A percentile compares a stretch with the other conserved stretches of the same genome.
phyloP scores from a whole-genome alignment of 805 yeast genomes.

The Pichia deserticola region DNA sequence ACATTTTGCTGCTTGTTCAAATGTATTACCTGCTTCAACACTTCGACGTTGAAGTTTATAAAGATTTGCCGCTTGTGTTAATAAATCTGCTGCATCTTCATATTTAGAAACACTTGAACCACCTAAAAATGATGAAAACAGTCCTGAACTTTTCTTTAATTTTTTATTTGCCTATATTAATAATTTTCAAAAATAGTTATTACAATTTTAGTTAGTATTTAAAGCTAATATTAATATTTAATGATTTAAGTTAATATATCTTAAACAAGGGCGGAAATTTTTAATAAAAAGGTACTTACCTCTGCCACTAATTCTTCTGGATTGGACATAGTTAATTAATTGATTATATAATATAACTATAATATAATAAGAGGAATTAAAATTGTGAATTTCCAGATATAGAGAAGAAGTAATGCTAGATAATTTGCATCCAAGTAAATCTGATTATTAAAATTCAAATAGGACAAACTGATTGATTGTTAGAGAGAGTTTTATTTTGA shows the following conservation, averaged over 20 bases:
- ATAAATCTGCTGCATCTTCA: constrained; percentile 91
- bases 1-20: constrained; percentile 76
- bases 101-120: constrained; percentile 52
- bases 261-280: background rate
- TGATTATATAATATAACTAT: too few species aligned
- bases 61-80: constrained; percentile 87
- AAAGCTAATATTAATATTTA: background rate
- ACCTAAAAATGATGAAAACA: constrained; percentile 56
- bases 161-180: constrained; percentile 56
- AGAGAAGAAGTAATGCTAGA: too few species aligned
- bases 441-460: too few species aligned
- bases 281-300: constrained; percentile 19
- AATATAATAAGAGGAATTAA: too few species aligned
- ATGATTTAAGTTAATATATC: background rate
- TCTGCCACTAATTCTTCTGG: constrained; percentile 28
- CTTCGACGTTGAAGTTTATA: constrained; percentile 72
- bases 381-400: too few species aligned
- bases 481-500: too few species aligned
- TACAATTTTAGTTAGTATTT: background rate
- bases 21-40: constrained; percentile 70
- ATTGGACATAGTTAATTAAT: constrained; percentile 21
- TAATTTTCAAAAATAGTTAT: background rate
- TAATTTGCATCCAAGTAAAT: too few species aligned
- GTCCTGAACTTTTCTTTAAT: constrained; percentile 62
- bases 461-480: too few species aligned